Evolutionary conservation across 306 rosid genomes (phyloP).

Genomic region (Fragaria ananassa): DNA sequence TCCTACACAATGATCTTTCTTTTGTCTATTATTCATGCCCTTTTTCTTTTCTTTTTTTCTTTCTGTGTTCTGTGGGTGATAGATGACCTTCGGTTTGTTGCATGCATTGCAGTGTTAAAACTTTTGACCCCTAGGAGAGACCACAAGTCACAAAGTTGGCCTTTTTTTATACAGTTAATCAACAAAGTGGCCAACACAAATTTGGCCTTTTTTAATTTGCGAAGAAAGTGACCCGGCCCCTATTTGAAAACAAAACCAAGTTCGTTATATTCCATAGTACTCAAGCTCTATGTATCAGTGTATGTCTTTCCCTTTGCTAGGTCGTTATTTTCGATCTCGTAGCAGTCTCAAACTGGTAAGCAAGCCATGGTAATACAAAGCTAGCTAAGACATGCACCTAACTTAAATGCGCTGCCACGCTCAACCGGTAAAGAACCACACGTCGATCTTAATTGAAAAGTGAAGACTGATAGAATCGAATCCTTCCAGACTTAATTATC

Average conservation of each 20-base stretch:
- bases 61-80: not conserved
- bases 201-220: not conserved
- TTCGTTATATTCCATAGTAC: not conserved
- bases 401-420: not conserved
- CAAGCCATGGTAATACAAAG: not conserved
- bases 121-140: not conserved
- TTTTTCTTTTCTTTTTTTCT: not conserved
- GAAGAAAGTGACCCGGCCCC: not conserved
- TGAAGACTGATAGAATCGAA: no score
- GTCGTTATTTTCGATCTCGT: not conserved
- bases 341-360: not conserved
- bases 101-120: constrained; percentile 19
- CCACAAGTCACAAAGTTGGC: not conserved
- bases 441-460: no score
- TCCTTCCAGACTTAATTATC: no score
- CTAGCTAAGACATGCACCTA: not conserved
- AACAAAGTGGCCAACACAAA: constrained; percentile 1
- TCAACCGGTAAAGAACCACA: no score
- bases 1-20: constrained; percentile 1
- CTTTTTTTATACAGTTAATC: constrained; percentile 7
- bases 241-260: not conserved
- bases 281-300: not conserved
- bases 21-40: not conserved
- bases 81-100: constrained; percentile 23
- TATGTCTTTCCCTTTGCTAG: not conserved